Conservation (phyloP, 225 moss, liverwort and hornwort species). For the Asterella californica region DNA sequence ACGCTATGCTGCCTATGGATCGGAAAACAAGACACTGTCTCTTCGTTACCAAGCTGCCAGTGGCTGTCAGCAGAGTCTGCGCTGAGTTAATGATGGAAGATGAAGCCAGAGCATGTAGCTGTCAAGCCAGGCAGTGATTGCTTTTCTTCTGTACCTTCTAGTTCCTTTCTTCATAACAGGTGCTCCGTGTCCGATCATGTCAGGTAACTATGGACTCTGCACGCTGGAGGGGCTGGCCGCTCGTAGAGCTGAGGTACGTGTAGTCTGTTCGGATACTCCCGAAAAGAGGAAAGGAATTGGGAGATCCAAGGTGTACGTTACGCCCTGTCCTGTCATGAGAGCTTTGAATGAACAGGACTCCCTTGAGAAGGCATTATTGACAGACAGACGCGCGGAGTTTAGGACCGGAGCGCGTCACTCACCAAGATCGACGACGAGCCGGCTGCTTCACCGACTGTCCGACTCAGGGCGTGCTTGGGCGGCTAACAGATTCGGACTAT, state of each 20-base stretch:
- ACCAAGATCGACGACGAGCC: too few relatives aligned
- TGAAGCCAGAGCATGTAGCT: not conserved
- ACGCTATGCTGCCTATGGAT: not conserved
- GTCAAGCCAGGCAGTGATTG: not conserved
- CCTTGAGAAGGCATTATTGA: not conserved
- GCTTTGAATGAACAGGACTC: not conserved
- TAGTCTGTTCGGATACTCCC: not conserved
- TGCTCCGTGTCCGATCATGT: slow-evolving; percentile 2
- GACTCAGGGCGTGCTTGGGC: too few relatives aligned
- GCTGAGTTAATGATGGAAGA: not conserved
- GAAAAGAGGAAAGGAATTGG: not conserved
- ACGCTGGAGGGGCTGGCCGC: too few relatives aligned
- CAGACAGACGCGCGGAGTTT: not conserved
- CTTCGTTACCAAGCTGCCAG: not conserved
- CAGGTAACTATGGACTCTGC: not conserved
- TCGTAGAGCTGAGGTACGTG: not conserved
- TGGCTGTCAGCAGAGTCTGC: not conserved
- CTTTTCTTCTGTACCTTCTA: not conserved
- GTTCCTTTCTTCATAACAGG: not conserved
- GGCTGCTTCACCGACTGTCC: not conserved
- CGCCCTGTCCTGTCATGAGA: not conserved
- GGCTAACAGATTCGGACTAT: too few relatives aligned
- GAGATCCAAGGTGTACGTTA: not conserved
- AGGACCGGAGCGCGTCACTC: not conserved
- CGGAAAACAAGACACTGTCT: not conserved